Base-by-base conservation (phyloP, 495 filamentous ascomycete species). In the Beverwykella pulmonaria region DNA sequence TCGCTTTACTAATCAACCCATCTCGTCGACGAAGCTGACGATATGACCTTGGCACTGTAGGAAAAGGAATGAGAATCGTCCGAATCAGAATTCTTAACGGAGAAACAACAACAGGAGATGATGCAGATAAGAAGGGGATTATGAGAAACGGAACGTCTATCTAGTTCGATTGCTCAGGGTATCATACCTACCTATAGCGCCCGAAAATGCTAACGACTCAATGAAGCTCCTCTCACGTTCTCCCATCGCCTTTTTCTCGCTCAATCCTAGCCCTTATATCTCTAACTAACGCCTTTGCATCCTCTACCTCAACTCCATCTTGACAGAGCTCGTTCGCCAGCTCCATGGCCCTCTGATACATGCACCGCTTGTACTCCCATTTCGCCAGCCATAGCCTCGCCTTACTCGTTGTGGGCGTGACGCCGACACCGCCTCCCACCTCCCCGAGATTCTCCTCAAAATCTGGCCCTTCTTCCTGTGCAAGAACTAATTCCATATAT, bases 231-330 rank as follows among this genome's bases (percentile, higher is more conserved):
- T 12, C 6, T 23, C 27, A 57, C 30, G 53, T 9, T 44, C 53
- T 29, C 14, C 50, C 57, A 1, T 71, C 68, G 15, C 67, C 63
- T 36, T 61, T 69, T 15, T 75, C 69, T 72, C 75, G 77, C 70
- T 94, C 91, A 75, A 92, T 84, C 74, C 92, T 84, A 15, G 90
- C 90, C 67, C 93, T 82, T 22, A 96, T 83, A 79, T 98, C 94
- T 63, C 92, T 83, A 67, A 97, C 90, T 65, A 99, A 80, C 2
- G 93, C 93, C 80, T 98, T 97, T 15, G 95, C 95, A 77, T 99
- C 95, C 76, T 99, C 95, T 17, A 99, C 92, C 78, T 99, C 95
- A 26, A 92, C 87, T 0, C 95, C 95, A 79, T 99, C 95, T 76
- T 97, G 91, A 76, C 92, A 97, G 36, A 98, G 80, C 75, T 98